phyloP scores from a whole-genome alignment of 768 basidiomycete species.

The Mycena indigotica region DNA sequence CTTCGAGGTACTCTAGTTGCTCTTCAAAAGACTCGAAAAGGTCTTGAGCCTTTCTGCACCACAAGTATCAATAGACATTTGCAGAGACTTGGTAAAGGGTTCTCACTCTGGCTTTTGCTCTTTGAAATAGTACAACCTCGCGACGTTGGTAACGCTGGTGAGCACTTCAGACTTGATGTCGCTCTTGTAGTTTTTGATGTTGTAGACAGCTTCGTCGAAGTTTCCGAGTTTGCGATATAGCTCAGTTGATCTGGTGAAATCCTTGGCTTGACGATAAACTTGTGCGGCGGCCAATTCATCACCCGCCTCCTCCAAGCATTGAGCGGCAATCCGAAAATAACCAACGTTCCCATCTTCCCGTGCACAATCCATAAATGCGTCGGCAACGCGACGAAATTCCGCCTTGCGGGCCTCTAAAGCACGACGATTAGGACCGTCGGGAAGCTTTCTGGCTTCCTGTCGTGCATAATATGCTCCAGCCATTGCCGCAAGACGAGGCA shows the following conservation, averaged over 20 bases:
- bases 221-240: constrained; percentile 38
- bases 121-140: constrained; percentile 34
- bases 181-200: constrained; percentile 32
- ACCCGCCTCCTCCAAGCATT: constrained; percentile 17
- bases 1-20: constrained; percentile 57
- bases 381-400: constrained; percentile 28
- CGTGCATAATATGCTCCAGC: constrained; percentile 49
- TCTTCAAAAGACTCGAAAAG: constrained; percentile 58
- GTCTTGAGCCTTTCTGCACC: constrained; percentile 44
- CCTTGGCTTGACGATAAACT: constrained; percentile 26
- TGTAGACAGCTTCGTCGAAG: constrained; percentile 40
- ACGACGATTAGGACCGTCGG: constrained; percentile 20
- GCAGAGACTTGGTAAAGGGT: background rate
- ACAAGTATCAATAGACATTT: too few species aligned
- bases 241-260: constrained; percentile 39
- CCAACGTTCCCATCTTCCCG: background rate
- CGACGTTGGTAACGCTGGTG: constrained; percentile 33
- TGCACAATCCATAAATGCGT: constrained; percentile 41
- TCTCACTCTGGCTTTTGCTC: constrained; percentile 32
- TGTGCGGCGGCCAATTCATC: background rate
- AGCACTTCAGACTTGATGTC: constrained; percentile 23
- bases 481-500: constrained; percentile 37
- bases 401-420: constrained; percentile 18
- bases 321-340: constrained; percentile 12
- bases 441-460: constrained; percentile 39